These are phyloP conservation scores for Eutrema japonicum DNA, from an alignment of 345 rosid species.

Conservation along the genomic window DNA sequence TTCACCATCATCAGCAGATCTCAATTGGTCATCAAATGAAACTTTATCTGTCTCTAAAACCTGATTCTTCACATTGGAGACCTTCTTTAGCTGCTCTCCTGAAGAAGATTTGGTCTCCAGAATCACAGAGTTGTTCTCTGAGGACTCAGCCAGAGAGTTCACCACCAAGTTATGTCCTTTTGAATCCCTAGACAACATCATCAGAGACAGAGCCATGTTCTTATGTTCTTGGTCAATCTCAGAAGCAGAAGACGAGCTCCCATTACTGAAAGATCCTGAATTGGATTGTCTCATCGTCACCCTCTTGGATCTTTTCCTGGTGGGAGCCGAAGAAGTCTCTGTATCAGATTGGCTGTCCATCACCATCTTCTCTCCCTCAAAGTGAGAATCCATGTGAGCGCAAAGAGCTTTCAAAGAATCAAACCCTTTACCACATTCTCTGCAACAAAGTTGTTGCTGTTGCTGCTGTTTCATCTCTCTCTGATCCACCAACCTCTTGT, in stretches of 20 bases:
- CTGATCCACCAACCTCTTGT: conserved; percentile 54
- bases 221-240: conserved; percentile 64
- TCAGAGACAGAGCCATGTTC: conserved; percentile 62
- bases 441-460: conserved; percentile 51
- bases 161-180: conserved; percentile 44
- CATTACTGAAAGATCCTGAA: conserved; percentile 45
- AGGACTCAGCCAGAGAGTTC: conserved; percentile 63
- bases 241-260: conserved; percentile 45
- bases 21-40: conserved; percentile 39
- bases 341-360: conserved; percentile 63
- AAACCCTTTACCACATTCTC: conserved; percentile 75
- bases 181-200: conserved; percentile 70
- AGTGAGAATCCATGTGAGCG: conserved; percentile 74
- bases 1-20: conserved; percentile 39
- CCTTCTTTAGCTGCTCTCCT: conserved; percentile 47
- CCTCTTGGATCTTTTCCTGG: conserved; percentile 61
- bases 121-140: conserved; percentile 64
- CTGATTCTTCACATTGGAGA: conserved; percentile 40
- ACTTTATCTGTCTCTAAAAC: conserved; percentile 21
- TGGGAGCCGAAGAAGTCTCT: conserved; percentile 60
- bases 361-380: conserved; percentile 49
- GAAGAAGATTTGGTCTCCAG: conserved; percentile 60
- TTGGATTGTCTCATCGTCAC: conserved; percentile 25
- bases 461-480: conserved; percentile 28
- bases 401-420: conserved; percentile 73